Evolutionary conservation across 139 green algal species (phyloP), one percentile per base, ranked within the genome.

Genomic region (Penium margaritaceum): DNA sequence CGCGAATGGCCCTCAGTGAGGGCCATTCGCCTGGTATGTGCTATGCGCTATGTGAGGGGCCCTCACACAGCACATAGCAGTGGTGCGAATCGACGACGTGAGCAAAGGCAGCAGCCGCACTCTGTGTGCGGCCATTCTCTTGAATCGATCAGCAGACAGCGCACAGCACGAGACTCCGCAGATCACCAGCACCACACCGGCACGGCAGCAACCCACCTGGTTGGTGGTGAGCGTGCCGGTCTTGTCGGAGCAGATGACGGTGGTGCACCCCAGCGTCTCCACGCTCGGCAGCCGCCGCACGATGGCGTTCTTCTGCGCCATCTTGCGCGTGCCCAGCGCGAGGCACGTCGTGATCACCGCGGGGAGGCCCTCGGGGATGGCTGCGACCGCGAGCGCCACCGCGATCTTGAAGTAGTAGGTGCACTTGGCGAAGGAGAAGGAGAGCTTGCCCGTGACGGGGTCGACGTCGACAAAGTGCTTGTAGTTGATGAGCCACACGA

Each of bases 321-420:
- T 97, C 74, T 92, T 94, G 44, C 93, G 82, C 0, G 95, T 99
- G 41, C 94, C 95, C 29, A 99, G 88, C 3, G 95, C 95, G 61
- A 99, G 87, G 83, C 95, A 99, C n/a, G 95, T 99, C 47, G 95
- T 99, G 78, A 99, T 97, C 3, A 99, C 94, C 5, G 95, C 94
- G 53, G 95, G 95, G 30, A 99, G 81, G 44, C 95, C 95, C 83
- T 99, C 95, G 6, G 94, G 94, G 75, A 99, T 99, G 32, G 94
- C 94, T 0, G 94, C 94, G n/a, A 99, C 94, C 0, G 94, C 94
- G 63, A 98, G 85, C 0, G 92, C 92, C 14, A 97, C 88, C 81
- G 93, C 95, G 55, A 99, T 96, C 85, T 86, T 86, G 38, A 86
- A 86, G 35, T 86, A 86, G 47, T 86, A 86, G 14, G 81, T 86